Evolutionary conservation across 257 asterid genomes (phyloP), one percentile per base, ranked within the genome.

Genomic region (Solanum neorickii): DNA sequence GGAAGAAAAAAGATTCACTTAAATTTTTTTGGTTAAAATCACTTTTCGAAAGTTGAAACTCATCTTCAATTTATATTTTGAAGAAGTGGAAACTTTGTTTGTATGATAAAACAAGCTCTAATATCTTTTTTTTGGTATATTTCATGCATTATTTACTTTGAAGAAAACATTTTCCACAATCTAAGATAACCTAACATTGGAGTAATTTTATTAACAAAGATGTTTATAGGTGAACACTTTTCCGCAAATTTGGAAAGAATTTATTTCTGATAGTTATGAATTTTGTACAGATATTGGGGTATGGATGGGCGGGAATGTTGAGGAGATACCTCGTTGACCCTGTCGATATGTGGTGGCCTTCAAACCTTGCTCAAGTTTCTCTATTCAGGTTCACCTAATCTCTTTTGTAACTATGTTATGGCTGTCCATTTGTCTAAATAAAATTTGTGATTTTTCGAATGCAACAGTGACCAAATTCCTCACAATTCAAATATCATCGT

Each of bases 241-340:
- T 42, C 35, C 4, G 27, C 1, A 20, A 83, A 23, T 83, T 13
- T 39, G 41, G 42, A 27, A 35, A 18, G 9, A 27, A 21, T 60
- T 25, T 1, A 1, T 44, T n/a, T 77, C n/a, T 25, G 42, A 78
- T 78, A 46, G 20, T 12, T 16, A 27, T 49, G 20, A 29, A 31
- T n/a, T 12, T 86, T 86, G 33, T 91, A 91, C 96, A 97, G 99
- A 86, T 97, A 82, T 56, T 97, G 89, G 99, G 99, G 7, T 97
- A 96, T 91, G 99, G 99, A 90, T 97, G 99, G 99, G 99, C 99
- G 33, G 99, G 99, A 70, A 94, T 97, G 96, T 88, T 97, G 94
- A 93, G 98, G 33, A 96, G 88, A 83, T 97, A 94, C 86, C 92
- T 97, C 90, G 98, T 97, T 85, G 99, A 97, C 89, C 99, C 99